These are phyloP conservation scores for Solanum hybrid DNA, from an alignment of 305 asterid species.

Conservation along the genomic window DNA sequence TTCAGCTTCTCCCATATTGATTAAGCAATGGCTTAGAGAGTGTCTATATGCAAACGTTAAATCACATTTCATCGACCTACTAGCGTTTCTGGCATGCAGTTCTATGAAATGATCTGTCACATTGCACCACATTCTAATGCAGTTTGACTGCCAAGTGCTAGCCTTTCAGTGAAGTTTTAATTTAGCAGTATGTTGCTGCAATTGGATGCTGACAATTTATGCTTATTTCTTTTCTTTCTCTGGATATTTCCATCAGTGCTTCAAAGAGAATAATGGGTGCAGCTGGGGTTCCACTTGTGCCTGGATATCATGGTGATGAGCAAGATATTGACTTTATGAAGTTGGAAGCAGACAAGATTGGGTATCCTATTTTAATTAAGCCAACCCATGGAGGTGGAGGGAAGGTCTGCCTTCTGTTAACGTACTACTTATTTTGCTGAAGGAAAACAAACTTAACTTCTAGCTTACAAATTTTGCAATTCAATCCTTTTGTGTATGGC, in stretches of 20 bases:
- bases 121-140: not conserved
- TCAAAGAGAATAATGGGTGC: conserved; percentile 99
- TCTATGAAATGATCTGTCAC: not conserved
- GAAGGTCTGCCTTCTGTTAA: conserved; percentile 42
- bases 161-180: not conserved
- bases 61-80: not conserved
- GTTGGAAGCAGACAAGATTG: conserved; percentile 87
- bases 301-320: conserved; percentile 89
- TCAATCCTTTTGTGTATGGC: not conserved
- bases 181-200: not conserved
- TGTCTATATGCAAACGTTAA: not conserved
- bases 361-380: conserved; percentile 89
- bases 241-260: conserved; percentile 45
- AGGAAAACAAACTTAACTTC: not conserved
- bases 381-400: conserved; percentile 99
- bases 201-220: not conserved
- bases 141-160: not conserved
- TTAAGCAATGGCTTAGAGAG: not conserved
- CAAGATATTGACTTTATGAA: conserved; percentile 88
- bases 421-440: not conserved
- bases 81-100: not conserved
- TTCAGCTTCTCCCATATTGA: not conserved
- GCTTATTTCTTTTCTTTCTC: not conserved
- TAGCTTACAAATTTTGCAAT: not conserved
- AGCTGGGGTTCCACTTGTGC: conserved; percentile 98